A percentile compares a stretch with the other conserved stretches of the same genome.
phyloP scores from a whole-genome alignment of 208 protist genomes.

The Crithidia sp. region DNA sequence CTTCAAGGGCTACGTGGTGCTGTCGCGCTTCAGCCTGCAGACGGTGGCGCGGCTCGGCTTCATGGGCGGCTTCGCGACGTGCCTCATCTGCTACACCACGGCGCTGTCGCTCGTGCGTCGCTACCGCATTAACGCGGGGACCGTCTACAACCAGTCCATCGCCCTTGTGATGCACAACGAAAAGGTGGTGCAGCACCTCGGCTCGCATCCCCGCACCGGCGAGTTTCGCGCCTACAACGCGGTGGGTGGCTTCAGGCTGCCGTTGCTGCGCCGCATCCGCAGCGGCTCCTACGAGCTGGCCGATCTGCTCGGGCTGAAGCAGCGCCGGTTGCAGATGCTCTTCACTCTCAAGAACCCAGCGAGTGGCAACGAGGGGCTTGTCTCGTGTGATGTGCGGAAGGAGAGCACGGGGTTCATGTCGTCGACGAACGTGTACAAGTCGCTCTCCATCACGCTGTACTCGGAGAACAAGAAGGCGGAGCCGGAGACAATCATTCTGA shows the following conservation, averaged over 20 bases:
- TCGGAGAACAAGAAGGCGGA: conserved; percentile 45
- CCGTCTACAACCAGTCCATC: conserved; percentile 92
- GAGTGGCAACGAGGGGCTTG: conserved; percentile 73
- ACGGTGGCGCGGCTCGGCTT: conserved; percentile 87
- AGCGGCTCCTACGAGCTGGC: conserved; percentile 86
- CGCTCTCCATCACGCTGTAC: conserved; percentile 77
- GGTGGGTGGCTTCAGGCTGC: conserved; percentile 82
- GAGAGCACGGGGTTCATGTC: conserved; percentile 74
- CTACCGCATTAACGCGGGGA: conserved; percentile 79
- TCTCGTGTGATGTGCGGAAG: conserved; percentile 82
- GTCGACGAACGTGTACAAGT: conserved; percentile 81
- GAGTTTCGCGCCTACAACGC: conserved; percentile 84
- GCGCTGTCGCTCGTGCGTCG: conserved; percentile 56
- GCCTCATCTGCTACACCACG: conserved; percentile 67
- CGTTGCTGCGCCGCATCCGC: conserved; percentile 82
- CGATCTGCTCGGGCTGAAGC: conserved; percentile 83
- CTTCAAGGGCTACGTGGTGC: conserved; percentile 78
- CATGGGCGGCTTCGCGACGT: conserved; percentile 75
- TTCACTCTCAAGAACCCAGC: conserved; percentile 80
- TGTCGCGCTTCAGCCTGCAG: conserved; percentile 76
- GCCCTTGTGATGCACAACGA: conserved; percentile 85
- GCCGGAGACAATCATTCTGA: conserved; percentile 83
- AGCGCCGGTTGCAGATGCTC: conserved; percentile 85
- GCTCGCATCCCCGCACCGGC: conserved; percentile 79
- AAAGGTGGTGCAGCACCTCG: conserved; percentile 79